These are phyloP conservation scores for Gossypium longicalyx DNA, from an alignment of 345 rosid genomes.

Conservation along the genomic window DNA sequence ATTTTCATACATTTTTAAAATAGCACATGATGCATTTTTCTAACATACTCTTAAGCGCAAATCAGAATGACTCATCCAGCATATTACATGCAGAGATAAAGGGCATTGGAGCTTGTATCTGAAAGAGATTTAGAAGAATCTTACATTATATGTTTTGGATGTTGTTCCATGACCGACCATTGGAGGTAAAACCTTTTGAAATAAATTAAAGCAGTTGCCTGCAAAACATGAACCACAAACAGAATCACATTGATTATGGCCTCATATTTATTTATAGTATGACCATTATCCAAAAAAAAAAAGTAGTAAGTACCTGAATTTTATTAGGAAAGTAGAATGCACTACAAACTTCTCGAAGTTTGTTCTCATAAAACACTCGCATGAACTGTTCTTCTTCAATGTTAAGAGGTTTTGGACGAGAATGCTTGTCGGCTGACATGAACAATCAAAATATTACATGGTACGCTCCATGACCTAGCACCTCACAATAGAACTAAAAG, in stretches of 20 bases:
- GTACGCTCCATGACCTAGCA: not conserved
- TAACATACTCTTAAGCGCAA: not conserved
- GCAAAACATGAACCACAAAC: slow-evolving; percentile 28
- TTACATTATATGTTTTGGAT: slow-evolving; percentile 91
- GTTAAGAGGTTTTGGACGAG: slow-evolving; percentile 70
- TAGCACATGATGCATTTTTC: not conserved
- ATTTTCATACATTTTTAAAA: not conserved
- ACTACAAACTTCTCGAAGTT: slow-evolving; percentile 93
- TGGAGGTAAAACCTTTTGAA: slow-evolving; percentile 95
- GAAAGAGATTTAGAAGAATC: slow-evolving; percentile 25
- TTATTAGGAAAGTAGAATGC: slow-evolving; percentile 95
- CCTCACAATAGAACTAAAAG: not conserved
- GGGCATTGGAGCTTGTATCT: not conserved
- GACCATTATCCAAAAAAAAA: not conserved
- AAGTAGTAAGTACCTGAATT: slow-evolving; percentile 60
- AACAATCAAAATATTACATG: slow-evolving; percentile 4
- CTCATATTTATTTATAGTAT: not conserved
- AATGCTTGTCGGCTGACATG: slow-evolving; percentile 65
- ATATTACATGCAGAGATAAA: not conserved
- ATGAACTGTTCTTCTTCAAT: slow-evolving; percentile 85
- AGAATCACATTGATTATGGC: not conserved
- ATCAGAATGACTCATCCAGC: not conserved
- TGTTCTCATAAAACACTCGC: slow-evolving; percentile 84
- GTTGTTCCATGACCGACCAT: slow-evolving; percentile 99
- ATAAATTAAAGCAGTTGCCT: slow-evolving; percentile 94